Base-by-base conservation (phyloP, 257 asterid genomes). In the Linaria vulgaris region DNA sequence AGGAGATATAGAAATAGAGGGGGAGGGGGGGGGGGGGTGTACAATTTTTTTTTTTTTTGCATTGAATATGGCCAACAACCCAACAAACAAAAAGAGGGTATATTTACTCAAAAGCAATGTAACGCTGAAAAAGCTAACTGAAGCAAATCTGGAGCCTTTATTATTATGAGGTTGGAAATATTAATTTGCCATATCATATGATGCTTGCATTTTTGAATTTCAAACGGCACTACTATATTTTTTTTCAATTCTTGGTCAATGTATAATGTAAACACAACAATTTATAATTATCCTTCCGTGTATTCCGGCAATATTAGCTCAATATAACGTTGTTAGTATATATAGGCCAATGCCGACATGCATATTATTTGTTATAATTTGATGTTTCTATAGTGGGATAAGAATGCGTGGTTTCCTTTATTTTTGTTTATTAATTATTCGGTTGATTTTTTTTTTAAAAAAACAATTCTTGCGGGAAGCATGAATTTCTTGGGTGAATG, bases 81-180 rank as follows among this genome's bases (percentile, higher is more conserved):
- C 80, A 82, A 72, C 73, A 39, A 77, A 77, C 85, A 79, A 79
- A 78, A 82, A 68, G 70, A 76, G 80, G 59, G 77, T 76, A 82
- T 76, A 79, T 82, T 82, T 78, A 81, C 83, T 81, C 83, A 70
- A 81, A 78, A 81, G 86, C 79, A 48, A 77, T 46, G 83, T 74
- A 74, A 73, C 80, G 69, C 83, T 82, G 90, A 80, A 86, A 85
- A 85, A 82, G 89, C 82, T 70, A 66, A 80, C 76, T 72, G 88
- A 69, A 79, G 86, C 91, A 78, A 78, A 81, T 81, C 86, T 83
- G 86, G 84, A 73, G 84, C 88, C 75, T 76, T 80, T 80, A 72
- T 72, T 77, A 77, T 56, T 84, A 86, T 86, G 82, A 82, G 86
- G 86, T 79, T 79, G 85, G 88, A 77, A 66, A 72, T n/a, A n/a